phyloP scores from a whole-genome alignment of 345 rosid genomes.

The Citrus glauca region DNA sequence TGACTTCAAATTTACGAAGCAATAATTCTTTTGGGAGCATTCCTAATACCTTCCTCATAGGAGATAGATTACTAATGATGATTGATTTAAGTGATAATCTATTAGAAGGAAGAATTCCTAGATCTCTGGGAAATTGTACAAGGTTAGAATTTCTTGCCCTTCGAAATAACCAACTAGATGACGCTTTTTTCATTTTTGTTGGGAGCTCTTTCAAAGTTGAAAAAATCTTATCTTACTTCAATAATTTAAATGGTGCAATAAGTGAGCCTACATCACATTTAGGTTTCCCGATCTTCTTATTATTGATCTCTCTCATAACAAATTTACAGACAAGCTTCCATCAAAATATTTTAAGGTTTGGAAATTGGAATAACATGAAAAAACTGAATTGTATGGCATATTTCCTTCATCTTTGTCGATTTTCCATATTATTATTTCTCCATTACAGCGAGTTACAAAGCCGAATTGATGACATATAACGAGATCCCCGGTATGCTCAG shows the following conservation, averaged over 20 bases:
- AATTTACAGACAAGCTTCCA: constrained; percentile 3
- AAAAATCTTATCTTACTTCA: neutral
- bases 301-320: constrained; percentile 10
- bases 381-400: neutral
- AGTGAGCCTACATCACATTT: neutral
- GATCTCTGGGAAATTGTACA: neutral
- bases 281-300: neutral
- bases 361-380: neutral
- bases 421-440: neutral
- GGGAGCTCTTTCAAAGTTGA: neutral
- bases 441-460: neutral
- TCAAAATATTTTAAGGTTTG: constrained; percentile 4
- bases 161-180: neutral
- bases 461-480: neutral
- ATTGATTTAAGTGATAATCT: neutral
- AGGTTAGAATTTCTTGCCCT: neutral
- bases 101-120: neutral
- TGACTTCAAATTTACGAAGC: neutral
- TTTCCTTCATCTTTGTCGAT: neutral
- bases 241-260: neutral
- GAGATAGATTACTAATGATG: neutral
- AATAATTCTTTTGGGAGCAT: constrained; percentile 8
- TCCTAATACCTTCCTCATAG: neutral
- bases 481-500: neutral
- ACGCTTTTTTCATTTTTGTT: neutral